Percentiles rank a stretch among this genome's conserved stretches.
These are phyloP conservation scores for Selaginella tamariscina DNA, from an alignment of 75 land plant genomes.

Conservation along the genomic window DNA sequence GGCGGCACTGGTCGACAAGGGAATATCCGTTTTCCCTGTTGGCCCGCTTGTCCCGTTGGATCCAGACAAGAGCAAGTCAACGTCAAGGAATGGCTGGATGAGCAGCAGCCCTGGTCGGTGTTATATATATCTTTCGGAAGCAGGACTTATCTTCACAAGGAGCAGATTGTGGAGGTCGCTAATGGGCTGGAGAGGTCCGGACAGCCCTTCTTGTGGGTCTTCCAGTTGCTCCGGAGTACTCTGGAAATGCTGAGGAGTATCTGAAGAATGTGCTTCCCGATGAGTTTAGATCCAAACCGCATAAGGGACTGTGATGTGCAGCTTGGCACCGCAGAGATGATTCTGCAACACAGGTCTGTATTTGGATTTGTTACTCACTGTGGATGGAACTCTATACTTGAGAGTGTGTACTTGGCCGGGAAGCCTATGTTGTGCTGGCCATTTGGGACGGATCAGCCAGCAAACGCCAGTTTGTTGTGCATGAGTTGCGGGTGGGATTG, in stretches of 20 bases:
- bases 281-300: conserved; percentile 26
- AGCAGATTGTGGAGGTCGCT: conserved; percentile 30
- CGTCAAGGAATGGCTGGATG: conserved; percentile 38
- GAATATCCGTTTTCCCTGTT: too few relatives aligned
- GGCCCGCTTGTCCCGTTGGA: too few relatives aligned
- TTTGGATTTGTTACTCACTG: too few relatives aligned
- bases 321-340: conserved; percentile 30
- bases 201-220: conserved; percentile 30
- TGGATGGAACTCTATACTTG: too few relatives aligned
- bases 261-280: conserved; percentile 17
- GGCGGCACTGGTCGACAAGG: too few relatives aligned
- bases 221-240: too few relatives aligned
- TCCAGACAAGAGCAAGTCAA: too few relatives aligned
- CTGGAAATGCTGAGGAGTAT: background rate
- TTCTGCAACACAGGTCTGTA: conserved; percentile 39
- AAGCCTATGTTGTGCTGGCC: conserved; percentile 49
- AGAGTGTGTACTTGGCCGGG: too few relatives aligned
- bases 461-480: conserved; percentile 17
- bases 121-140: conserved; percentile 31
- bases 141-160: background rate
- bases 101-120: conserved; percentile 19
- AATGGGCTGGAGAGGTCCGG: conserved; percentile 25
- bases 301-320: conserved; percentile 23
- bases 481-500: conserved; percentile 19
- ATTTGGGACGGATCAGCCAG: conserved; percentile 29